phyloP scores from a whole-genome alignment of 305 asterid genomes.

The Fraxinus velutina region DNA sequence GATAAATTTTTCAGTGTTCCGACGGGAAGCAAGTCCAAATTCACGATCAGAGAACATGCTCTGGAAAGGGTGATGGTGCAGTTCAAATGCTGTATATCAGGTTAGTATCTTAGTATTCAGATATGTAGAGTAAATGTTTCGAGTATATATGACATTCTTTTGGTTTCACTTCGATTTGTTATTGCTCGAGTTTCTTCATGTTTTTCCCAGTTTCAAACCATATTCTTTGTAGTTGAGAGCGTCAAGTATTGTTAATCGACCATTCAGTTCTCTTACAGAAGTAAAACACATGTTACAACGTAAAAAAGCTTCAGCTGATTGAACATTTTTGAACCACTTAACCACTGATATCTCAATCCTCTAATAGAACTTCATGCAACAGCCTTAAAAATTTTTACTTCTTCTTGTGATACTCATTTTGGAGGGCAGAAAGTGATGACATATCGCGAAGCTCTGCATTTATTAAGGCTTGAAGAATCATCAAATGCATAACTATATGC shows the following conservation, averaged over 20 bases:
- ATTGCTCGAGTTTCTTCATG: not conserved
- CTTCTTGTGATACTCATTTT: conserved; percentile 20
- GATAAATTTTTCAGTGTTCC: not conserved
- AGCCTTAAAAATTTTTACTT: not conserved
- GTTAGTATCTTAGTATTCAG: not conserved
- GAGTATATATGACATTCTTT: not conserved
- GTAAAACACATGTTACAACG: not conserved
- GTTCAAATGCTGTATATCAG: not conserved
- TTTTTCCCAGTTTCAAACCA: not conserved
- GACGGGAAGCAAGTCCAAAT: not conserved
- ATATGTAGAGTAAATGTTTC: not conserved
- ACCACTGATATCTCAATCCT: not conserved
- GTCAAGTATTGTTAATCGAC: not conserved
- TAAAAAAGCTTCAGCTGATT: not conserved
- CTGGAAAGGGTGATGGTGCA: not conserved
- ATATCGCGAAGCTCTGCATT: conserved; percentile 72
- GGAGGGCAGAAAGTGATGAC: conserved; percentile 86
- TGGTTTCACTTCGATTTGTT: not conserved
- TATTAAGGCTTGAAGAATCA: conserved; percentile 76
- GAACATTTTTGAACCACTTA: not conserved
- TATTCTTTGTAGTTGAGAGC: not conserved
- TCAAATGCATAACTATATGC: conserved; percentile 85
- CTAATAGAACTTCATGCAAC: not conserved
- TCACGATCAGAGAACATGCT: not conserved
- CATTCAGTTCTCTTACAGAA: not conserved